These are phyloP conservation scores for Aspergillus biplanus DNA, from an alignment of 495 filamentous ascomycete genomes.

Conservation along the genomic window DNA sequence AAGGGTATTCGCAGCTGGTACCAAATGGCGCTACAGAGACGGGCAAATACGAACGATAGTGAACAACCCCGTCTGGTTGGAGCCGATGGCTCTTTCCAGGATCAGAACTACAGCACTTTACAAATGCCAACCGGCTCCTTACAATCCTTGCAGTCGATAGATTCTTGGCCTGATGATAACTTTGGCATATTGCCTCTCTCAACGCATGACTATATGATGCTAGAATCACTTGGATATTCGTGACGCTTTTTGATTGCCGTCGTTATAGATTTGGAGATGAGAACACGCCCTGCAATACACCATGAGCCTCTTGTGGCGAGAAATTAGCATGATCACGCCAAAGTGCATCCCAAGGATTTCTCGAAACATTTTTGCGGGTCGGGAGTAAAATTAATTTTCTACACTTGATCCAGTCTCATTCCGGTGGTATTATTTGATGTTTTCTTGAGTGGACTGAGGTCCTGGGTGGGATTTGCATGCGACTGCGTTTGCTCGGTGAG, in stretches of 20 bases:
- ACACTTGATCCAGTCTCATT: too few species aligned
- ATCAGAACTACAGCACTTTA: not conserved
- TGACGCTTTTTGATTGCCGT: not conserved
- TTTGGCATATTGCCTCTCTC: conserved; percentile 8
- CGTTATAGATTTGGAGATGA: too few species aligned
- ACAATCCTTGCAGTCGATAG: not conserved
- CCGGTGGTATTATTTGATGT: too few species aligned
- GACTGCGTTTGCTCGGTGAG: too few species aligned
- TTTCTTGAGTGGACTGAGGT: too few species aligned
- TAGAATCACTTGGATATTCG: conserved; percentile 1
- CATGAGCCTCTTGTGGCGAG: too few species aligned
- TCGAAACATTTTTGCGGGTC: too few species aligned
- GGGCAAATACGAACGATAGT: not conserved
- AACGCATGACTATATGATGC: not conserved
- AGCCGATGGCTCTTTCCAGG: not conserved
- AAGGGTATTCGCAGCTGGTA: conserved; percentile 8
- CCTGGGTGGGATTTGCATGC: too few species aligned
- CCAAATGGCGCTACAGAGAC: not conserved
- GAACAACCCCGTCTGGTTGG: not conserved
- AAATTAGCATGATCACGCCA: too few species aligned
- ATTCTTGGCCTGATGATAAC: conserved; percentile 12
- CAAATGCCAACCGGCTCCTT: not conserved
- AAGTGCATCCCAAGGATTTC: too few species aligned
- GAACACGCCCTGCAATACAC: too few species aligned
- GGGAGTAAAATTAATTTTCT: too few species aligned